A percentile compares a stretch with the other conserved stretches of the same genome.
phyloP scores from a whole-genome alignment of 352 stramenopile species.

The Thalassiosira exigua region DNA sequence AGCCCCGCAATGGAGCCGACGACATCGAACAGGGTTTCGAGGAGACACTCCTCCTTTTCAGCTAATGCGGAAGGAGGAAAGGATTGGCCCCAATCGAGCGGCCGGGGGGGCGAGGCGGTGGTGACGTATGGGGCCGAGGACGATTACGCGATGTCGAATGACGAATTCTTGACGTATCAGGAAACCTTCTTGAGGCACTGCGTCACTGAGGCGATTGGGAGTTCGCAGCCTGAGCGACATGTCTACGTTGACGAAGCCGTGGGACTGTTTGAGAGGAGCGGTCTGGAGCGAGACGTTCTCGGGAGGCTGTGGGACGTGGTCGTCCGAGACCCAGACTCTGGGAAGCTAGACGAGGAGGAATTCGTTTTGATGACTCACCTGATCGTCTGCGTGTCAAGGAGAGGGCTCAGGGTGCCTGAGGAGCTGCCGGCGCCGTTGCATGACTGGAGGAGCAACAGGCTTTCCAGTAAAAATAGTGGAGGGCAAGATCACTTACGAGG shows the following conservation, averaged over 20 bases:
- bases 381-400: conserved; percentile 20
- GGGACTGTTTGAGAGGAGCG: conserved; percentile 16
- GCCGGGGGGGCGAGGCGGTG: background rate
- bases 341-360: conserved; percentile 10
- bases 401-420: conserved; percentile 2
- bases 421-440: background rate
- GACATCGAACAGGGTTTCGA: background rate
- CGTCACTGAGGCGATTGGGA: background rate
- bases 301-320: conserved; percentile 27
- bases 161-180: conserved; percentile 7
- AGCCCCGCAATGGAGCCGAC: too few relatives aligned
- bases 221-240: background rate
- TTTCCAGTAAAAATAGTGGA: background rate
- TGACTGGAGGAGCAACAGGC: conserved; percentile 19
- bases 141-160: conserved; percentile 18
- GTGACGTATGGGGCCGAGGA: background rate
- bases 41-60: background rate
- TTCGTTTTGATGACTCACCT: conserved; percentile 29
- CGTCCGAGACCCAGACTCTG: background rate
- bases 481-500: background rate
- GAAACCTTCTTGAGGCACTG: conserved; percentile 11
- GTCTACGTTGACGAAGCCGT: conserved; percentile 24
- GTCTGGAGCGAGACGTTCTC: conserved; percentile 11
- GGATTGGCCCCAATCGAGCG: too few relatives aligned
- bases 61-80: too few relatives aligned